phyloP scores from a whole-genome alignment of 768 basidiomycete species.

The Omphalotus guepiniiformis region DNA sequence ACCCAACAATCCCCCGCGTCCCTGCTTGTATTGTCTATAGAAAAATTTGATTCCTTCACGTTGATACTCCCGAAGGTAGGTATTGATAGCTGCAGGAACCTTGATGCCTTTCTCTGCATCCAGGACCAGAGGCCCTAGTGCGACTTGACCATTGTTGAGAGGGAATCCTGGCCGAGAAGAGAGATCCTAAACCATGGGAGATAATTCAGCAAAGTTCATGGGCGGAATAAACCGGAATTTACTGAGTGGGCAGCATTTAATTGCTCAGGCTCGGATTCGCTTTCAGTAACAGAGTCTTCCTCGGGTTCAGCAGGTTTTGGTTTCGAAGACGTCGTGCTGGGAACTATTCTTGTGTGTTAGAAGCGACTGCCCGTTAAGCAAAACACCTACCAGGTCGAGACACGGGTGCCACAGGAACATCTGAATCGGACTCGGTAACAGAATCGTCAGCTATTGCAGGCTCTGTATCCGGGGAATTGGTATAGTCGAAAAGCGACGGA shows the following conservation, averaged over 20 bases:
- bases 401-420: conserved; percentile 17
- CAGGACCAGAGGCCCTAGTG: conserved; percentile 45
- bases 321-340: conserved; percentile 9
- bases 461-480: conserved; percentile 8
- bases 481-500: not conserved
- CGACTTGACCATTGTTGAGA: conserved; percentile 37
- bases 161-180: conserved; percentile 54
- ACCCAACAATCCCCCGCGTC: conserved; percentile 78
- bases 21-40: conserved; percentile 63
- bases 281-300: conserved; percentile 39
- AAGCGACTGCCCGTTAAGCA: not conserved
- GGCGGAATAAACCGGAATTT: not conserved
- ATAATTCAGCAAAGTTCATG: conserved; percentile 8
- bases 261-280: conserved; percentile 33
- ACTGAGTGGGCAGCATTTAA: not conserved
- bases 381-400: not conserved
- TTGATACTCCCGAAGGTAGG: conserved; percentile 88
- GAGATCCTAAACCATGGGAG: conserved; percentile 26
- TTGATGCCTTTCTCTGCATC: conserved; percentile 40
- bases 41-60: conserved; percentile 83
- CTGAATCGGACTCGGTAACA: conserved; percentile 45
- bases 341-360: conserved; percentile 15
- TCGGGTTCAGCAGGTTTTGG: not conserved
- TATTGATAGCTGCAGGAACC: conserved; percentile 72
- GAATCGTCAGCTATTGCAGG: conserved; percentile 28